phyloP scores from a whole-genome alignment of 495 filamentous ascomycete species.

The Podospora comata region DNA sequence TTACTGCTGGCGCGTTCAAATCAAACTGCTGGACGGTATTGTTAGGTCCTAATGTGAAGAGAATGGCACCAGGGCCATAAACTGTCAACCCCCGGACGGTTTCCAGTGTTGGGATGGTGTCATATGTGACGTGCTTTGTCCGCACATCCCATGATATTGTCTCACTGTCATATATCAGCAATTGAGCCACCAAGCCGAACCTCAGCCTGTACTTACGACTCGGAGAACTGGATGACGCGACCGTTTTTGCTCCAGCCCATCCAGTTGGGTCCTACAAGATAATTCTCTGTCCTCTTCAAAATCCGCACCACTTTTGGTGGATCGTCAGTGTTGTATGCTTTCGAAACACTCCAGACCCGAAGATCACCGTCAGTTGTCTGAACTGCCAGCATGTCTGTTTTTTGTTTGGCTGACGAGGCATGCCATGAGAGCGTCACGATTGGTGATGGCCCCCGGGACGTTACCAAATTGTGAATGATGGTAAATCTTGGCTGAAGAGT shows the following conservation, averaged over 20 bases:
- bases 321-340: constrained; percentile 69
- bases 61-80: constrained; percentile 82
- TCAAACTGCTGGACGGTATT: constrained; percentile 93
- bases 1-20: constrained; percentile 68
- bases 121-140: constrained; percentile 90
- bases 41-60: constrained; percentile 88
- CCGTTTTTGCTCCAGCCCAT: constrained; percentile 98
- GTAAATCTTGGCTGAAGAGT: constrained; percentile 88
- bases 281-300: constrained; percentile 74
- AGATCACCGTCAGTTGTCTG: constrained; percentile 91
- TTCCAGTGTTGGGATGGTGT: constrained; percentile 79
- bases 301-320: constrained; percentile 82
- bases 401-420: constrained; percentile 92
- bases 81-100: constrained; percentile 77
- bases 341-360: constrained; percentile 94
- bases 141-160: constrained; percentile 94
- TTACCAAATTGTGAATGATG: constrained; percentile 88
- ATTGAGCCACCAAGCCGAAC: not conserved
- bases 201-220: constrained; percentile 63
- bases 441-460: constrained; percentile 75
- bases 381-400: constrained; percentile 95
- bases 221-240: constrained; percentile 86
- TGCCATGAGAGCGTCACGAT: constrained; percentile 94
- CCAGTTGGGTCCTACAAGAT: constrained; percentile 80
- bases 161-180: constrained; percentile 56